A percentile compares a stretch with the other conserved stretches of the same genome.
These are phyloP conservation scores for Thraustotheca clavata DNA, from an alignment of 352 stramenopile species.

Conservation along the genomic window DNA sequence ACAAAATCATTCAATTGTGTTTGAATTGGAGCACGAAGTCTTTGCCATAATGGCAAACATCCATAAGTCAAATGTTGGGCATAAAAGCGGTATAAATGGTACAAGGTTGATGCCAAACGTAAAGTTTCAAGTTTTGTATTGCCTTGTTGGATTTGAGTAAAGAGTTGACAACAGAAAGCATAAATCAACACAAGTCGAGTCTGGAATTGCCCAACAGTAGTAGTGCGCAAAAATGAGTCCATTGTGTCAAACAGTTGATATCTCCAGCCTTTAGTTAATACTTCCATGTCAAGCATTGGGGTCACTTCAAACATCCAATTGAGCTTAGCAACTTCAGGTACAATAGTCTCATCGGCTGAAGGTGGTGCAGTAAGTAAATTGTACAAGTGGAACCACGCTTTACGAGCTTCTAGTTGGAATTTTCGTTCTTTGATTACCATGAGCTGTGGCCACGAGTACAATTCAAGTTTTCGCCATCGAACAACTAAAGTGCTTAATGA, in stretches of 20 bases:
- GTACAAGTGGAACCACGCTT: conserved; percentile 87
- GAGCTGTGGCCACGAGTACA: conserved; percentile 95
- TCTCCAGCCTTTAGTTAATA: conserved; percentile 59
- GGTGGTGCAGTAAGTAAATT: conserved; percentile 74
- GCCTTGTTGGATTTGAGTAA: conserved; percentile 59
- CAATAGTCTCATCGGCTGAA: conserved; percentile 31
- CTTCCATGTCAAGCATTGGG: conserved; percentile 61
- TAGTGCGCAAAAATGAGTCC: conserved; percentile 87
- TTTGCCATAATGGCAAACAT: conserved; percentile 42
- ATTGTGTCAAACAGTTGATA: conserved; percentile 81
- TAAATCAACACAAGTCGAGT: conserved; percentile 84
- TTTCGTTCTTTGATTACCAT: conserved; percentile 85
- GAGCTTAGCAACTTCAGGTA: conserved; percentile 1
- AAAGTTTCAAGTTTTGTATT: conserved; percentile 21
- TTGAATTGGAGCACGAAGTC: conserved; percentile 91
- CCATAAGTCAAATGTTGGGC: conserved; percentile 74
- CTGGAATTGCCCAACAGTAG: conserved; percentile 87
- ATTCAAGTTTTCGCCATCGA: conserved; percentile 96
- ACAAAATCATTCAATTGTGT: conserved; percentile 97
- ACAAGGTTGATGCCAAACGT: conserved; percentile 82
- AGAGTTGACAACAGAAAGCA: conserved; percentile 78
- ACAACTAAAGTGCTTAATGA: conserved; percentile 93
- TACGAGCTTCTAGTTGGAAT: conserved; percentile 60
- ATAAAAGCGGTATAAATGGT: conserved; percentile 94
- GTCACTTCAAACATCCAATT: conserved; percentile 24